These are phyloP conservation scores for Ilyonectria sp. DNA, from an alignment of 2,329 filamentous ascomycete species.

Conservation along the genomic window DNA sequence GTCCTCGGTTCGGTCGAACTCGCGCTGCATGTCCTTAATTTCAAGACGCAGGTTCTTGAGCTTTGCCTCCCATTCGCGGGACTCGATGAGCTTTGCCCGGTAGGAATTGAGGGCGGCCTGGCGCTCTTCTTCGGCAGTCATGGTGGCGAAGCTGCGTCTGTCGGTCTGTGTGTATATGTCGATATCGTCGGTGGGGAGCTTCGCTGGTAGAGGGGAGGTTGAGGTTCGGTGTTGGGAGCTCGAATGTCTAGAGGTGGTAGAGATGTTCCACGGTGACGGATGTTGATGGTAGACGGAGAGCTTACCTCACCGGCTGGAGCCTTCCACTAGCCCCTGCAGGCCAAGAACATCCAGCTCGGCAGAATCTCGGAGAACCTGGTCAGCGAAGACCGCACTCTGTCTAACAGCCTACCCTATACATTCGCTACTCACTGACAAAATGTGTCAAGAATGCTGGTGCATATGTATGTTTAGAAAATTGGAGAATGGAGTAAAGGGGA, in stretches of 20 bases:
- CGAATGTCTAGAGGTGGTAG: constrained; percentile 31
- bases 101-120: constrained; percentile 82
- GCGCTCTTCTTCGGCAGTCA: constrained; percentile 72
- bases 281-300: constrained; percentile 50
- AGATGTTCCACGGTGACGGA: constrained; percentile 38
- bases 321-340: constrained; percentile 50
- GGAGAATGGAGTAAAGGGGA: background rate
- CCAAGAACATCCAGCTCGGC: constrained; percentile 42
- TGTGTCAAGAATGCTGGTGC: background rate
- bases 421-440: background rate
- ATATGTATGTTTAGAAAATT: background rate
- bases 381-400: too few species aligned
- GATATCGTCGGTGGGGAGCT: background rate
- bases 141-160: constrained; percentile 48
- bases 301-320: constrained; percentile 61
- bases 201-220: constrained; percentile 5
- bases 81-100: constrained; percentile 89
- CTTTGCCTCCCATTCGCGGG: constrained; percentile 98
- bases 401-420: constrained; percentile 26
- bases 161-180: background rate
- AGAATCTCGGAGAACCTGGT: constrained; percentile 50
- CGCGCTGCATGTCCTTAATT: constrained; percentile 94
- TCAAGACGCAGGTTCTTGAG: constrained; percentile 94
- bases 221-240: constrained; percentile 35
- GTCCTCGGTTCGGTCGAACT: constrained; percentile 97